Percentiles rank a stretch among this genome's conserved stretches.
Evolutionary conservation across 1,284 basidiomycete species (phyloP).

Genomic region (Tylopilus sp.): DNA sequence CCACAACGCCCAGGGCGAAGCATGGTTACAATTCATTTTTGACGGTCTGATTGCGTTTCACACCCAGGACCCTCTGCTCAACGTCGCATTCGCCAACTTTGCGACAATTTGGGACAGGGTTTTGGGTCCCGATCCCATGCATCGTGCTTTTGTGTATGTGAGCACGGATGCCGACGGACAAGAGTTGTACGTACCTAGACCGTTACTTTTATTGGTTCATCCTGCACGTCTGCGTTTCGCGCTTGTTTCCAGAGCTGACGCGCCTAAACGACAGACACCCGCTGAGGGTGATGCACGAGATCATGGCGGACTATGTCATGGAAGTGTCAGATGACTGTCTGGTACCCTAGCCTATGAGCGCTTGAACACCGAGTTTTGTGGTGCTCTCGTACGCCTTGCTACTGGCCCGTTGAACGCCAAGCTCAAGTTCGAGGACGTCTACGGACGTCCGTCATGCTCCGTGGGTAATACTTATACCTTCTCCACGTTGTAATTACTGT

Average conservation of each 20-base stretch:
- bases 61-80: constrained; percentile 25
- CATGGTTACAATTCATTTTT: constrained; percentile 42
- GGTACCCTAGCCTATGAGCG: not conserved
- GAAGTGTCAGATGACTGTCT: constrained; percentile 38
- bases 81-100: constrained; percentile 45
- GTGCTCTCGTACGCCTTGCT: not conserved
- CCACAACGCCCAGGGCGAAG: constrained; percentile 37
- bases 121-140: constrained; percentile 39
- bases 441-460: not conserved
- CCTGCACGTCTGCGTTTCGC: constrained; percentile 33
- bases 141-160: constrained; percentile 45
- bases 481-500: not conserved
- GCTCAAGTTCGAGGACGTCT: not conserved
- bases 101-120: constrained; percentile 45
- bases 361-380: not conserved
- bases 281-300: constrained; percentile 38
- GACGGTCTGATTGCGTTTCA: constrained; percentile 32
- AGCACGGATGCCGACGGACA: constrained; percentile 35
- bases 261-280: constrained; percentile 34
- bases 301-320: constrained; percentile 47
- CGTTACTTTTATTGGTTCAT: constrained; percentile 49
- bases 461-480: not conserved
- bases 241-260: not conserved
- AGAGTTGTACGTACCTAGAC: constrained; percentile 41
- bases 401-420: not conserved